A percentile compares a stretch with the other conserved stretches of the same genome.
Conservation (phyloP, 2,329 filamentous ascomycete species). For the Colletotrichum magnum region DNA sequence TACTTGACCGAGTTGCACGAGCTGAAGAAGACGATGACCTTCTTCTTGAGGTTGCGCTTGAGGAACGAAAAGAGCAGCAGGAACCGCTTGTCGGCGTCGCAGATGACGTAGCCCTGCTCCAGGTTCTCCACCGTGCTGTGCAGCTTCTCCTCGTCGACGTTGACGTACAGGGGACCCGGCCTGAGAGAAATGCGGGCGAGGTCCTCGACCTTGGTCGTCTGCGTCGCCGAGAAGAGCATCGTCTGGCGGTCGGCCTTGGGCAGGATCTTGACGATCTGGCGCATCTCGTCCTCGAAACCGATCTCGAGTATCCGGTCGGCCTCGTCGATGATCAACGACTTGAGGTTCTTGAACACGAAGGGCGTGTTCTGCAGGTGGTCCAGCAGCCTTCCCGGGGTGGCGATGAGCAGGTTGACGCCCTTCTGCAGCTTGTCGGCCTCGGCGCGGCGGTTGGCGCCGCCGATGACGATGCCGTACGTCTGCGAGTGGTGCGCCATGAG, state of each 20-base stretch:
- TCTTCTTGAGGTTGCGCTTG: slow-evolving; percentile 92
- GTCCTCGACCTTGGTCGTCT: slow-evolving; percentile 98
- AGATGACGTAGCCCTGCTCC: slow-evolving; percentile 96
- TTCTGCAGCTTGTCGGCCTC: slow-evolving; percentile 95
- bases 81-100: slow-evolving; percentile 94
- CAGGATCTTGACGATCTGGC: slow-evolving; percentile 94
- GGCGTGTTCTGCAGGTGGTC: slow-evolving; percentile 96
- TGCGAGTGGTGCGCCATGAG: slow-evolving; percentile 94
- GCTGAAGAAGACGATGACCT: slow-evolving; percentile 97
- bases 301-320: slow-evolving; percentile 97
- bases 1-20: slow-evolving; percentile 96
- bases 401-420: slow-evolving; percentile 94
- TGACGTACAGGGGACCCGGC: slow-evolving; percentile 94
- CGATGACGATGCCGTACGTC: slow-evolving; percentile 96
- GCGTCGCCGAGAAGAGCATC: slow-evolving; percentile 98
- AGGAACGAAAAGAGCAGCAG: slow-evolving; percentile 94
- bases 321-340: slow-evolving; percentile 94
- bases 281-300: slow-evolving; percentile 99
- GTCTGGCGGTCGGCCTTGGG: slow-evolving; percentile 91
- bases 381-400: slow-evolving; percentile 91
- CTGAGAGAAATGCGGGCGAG: slow-evolving; percentile 93
- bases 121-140: slow-evolving; percentile 93
- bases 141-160: slow-evolving; percentile 91
- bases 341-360: slow-evolving; percentile 93
- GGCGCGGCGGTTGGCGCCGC: slow-evolving; percentile 89